Percentiles rank a stretch among this genome's conserved stretches.
Conservation (phyloP, 2,329 filamentous ascomycete species). For the Diaporthe humulicola region DNA sequence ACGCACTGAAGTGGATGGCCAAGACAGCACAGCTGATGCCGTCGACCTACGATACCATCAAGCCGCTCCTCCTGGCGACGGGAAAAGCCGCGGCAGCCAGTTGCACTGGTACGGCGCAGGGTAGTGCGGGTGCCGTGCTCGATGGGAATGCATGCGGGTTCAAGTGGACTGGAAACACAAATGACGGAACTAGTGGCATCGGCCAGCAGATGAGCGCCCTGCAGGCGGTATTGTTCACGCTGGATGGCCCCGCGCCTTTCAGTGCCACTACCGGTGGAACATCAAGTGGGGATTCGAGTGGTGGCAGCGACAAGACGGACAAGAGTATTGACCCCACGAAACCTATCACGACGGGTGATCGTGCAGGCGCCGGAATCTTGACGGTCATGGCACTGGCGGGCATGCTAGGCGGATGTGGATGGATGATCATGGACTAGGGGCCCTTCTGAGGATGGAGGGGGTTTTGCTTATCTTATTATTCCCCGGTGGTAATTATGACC, state of each 20-base stretch:
- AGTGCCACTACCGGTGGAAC: conserved; percentile 65
- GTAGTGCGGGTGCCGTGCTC: conserved; percentile 68
- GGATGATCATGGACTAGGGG: conserved; percentile 59
- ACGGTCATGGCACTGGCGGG: conserved; percentile 59
- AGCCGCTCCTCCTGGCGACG: conserved; percentile 68
- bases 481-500: conserved; percentile 30
- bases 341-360: conserved; percentile 51
- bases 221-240: conserved; percentile 61
- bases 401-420: conserved; percentile 59
- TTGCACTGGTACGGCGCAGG: conserved; percentile 71
- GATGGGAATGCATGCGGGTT: conserved; percentile 74
- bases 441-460: background rate
- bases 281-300: conserved; percentile 56
- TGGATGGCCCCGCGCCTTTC: conserved; percentile 53
- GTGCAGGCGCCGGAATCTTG: conserved; percentile 62
- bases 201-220: conserved; percentile 72
- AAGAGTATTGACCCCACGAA: conserved; percentile 18
- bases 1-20: conserved; percentile 74
- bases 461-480: conserved; percentile 18
- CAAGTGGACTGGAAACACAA: conserved; percentile 66
- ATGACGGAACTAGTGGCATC: conserved; percentile 68
- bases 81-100: conserved; percentile 71
- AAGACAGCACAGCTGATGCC: conserved; percentile 72
- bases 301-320: conserved; percentile 52
- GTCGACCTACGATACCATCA: conserved; percentile 64